Conservation (phyloP, 305 asterid genomes). For the Fraxinus baroniana region DNA sequence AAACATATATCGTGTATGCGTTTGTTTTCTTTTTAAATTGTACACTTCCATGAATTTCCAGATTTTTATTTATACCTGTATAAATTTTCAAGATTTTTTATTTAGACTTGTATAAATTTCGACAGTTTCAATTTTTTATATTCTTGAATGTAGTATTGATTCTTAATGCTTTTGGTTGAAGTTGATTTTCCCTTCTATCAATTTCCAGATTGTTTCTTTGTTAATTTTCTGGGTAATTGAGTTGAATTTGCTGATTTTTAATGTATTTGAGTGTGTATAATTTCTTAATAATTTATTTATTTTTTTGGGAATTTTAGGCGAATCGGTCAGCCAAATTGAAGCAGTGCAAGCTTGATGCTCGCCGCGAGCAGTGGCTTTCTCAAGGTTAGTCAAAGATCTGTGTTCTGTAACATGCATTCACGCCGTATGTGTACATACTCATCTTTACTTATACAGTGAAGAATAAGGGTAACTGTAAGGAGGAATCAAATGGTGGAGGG, state of each 20-base stretch:
- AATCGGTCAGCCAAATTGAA: conserved; percentile 82
- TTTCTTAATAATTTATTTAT: not conserved
- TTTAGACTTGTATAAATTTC: not conserved
- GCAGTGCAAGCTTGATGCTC: conserved; percentile 87
- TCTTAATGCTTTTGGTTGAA: not conserved
- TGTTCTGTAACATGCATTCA: not conserved
- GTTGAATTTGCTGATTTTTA: not conserved
- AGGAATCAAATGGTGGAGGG: conserved; percentile 40
- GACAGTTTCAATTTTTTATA: not conserved
- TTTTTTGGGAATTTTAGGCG: conserved; percentile 37
- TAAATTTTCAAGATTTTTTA: not conserved
- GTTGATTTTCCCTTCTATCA: not conserved
- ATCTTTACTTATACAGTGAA: conserved; percentile 44
- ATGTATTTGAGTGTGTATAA: not conserved
- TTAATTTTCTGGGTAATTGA: not conserved
- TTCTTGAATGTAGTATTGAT: not conserved
- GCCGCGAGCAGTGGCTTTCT: conserved; percentile 92
- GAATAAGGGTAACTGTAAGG: conserved; percentile 52
- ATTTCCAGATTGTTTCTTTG: not conserved
- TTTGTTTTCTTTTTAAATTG: not conserved
- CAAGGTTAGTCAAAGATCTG: conserved; percentile 52
- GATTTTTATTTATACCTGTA: not conserved
- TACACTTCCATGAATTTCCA: not conserved
- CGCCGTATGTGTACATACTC: not conserved
- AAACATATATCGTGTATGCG: not conserved